Conservation (phyloP, 805 yeast genomes). For the Kuraishia borneana region DNA sequence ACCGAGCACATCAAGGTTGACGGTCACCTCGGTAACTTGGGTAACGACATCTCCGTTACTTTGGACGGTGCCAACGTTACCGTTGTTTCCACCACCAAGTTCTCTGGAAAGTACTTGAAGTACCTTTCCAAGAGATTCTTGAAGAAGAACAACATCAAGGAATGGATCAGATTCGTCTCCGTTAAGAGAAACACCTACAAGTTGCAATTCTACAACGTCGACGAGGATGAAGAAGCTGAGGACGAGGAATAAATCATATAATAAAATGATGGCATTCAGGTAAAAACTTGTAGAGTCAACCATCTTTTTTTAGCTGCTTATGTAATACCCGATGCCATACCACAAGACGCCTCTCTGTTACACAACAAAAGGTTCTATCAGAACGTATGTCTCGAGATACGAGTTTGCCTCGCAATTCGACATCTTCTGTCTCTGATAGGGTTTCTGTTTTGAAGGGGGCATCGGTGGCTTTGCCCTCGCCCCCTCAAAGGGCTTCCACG, state of each 20-base stretch:
- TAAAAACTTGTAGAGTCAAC: too few species aligned
- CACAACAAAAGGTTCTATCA: too few species aligned
- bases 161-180: slow-evolving; percentile 99
- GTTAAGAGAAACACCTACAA: slow-evolving; percentile 92
- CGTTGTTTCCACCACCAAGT: slow-evolving; percentile 86
- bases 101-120: slow-evolving; percentile 99
- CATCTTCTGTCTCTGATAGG: too few species aligned
- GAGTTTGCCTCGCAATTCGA: too few species aligned
- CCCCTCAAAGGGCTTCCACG: too few species aligned
- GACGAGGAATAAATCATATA: slow-evolving; percentile 56
- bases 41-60: slow-evolving; percentile 84
- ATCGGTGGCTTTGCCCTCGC: too few species aligned
- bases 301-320: too few species aligned
- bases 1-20: slow-evolving; percentile 99
- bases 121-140: slow-evolving; percentile 99
- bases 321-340: too few species aligned
- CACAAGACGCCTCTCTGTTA: too few species aligned
- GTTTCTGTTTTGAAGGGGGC: too few species aligned
- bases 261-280: too few species aligned
- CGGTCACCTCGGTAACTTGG: slow-evolving; percentile 92
- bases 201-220: slow-evolving; percentile 98
- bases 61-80: slow-evolving; percentile 81
- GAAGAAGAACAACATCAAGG: slow-evolving; percentile 99
- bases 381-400: too few species aligned
- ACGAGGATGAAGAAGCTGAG: slow-evolving; percentile 67